Conservation (phyloP, 352 stramenopile genomes). For the Globisporangium polare region DNA sequence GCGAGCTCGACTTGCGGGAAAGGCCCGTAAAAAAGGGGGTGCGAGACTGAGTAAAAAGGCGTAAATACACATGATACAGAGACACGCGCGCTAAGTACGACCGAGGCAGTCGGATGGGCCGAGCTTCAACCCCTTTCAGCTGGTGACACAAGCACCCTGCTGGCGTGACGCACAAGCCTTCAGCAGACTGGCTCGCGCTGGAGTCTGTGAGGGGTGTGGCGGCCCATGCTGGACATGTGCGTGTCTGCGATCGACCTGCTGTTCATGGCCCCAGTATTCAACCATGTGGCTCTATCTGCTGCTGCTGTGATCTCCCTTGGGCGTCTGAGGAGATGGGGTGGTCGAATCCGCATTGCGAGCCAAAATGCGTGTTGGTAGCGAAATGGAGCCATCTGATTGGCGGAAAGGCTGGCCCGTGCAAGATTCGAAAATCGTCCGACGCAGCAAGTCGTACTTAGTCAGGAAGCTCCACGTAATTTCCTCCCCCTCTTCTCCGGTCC, state of each 20-base stretch:
- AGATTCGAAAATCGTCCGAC: constrained; percentile 9
- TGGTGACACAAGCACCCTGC: background rate
- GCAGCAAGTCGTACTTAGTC: constrained; percentile 32
- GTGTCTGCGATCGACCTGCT: background rate
- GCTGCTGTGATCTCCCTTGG: background rate
- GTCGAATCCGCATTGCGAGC: background rate
- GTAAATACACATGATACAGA: constrained; percentile 12
- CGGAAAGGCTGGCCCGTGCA: background rate
- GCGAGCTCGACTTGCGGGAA: background rate
- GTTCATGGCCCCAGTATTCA: background rate
- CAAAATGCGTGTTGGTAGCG: constrained; percentile 6
- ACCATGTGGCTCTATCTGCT: background rate
- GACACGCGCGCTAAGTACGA: background rate
- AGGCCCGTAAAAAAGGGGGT: background rate
- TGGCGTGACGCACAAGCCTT: background rate
- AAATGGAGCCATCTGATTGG: constrained; percentile 1
- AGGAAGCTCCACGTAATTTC: constrained; percentile 18
- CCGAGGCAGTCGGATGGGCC: background rate
- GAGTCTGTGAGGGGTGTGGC: too few species aligned
- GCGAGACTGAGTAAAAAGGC: constrained; percentile 15
- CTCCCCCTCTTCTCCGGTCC: constrained; percentile 5
- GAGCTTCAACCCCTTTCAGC: background rate
- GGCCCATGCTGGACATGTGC: background rate
- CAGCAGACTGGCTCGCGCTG: background rate
- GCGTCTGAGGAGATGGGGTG: background rate